phyloP scores from a whole-genome alignment of 2,329 filamentous ascomycete species.

The Talaromyces sp. region DNA sequence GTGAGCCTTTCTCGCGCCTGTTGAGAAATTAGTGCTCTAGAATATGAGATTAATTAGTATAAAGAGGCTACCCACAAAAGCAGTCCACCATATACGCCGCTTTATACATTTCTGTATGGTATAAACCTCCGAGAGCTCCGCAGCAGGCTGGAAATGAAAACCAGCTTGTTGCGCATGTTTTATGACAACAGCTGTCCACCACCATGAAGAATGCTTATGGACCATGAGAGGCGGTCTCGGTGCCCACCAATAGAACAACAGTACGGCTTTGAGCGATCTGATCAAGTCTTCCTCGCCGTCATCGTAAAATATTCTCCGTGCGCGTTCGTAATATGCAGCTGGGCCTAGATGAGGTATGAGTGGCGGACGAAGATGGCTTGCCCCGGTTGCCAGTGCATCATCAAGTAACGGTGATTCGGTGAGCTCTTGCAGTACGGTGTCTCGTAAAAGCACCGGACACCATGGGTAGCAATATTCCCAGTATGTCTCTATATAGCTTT shows the following conservation, averaged over 20 bases:
- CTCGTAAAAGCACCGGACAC: not conserved
- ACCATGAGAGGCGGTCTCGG: not conserved
- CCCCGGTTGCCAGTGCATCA: not conserved
- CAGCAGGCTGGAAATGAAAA: not conserved
- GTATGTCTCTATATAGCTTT: not conserved
- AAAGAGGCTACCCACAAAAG: not conserved
- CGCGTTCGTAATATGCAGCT: not conserved
- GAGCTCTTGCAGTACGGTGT: not conserved
- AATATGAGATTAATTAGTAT: not conserved
- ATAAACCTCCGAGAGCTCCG: not conserved
- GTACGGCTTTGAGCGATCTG: not conserved
- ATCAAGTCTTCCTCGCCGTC: not conserved
- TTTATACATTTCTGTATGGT: not conserved
- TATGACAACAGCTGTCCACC: not conserved
- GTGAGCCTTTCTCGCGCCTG: not conserved
- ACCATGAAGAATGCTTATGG: constrained; percentile 2
- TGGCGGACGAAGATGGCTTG: not conserved
- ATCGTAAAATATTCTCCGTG: not conserved
- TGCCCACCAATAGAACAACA: constrained; percentile 6
- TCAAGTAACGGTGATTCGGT: not conserved
- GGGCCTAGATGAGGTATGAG: not conserved
- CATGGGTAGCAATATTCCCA: not conserved
- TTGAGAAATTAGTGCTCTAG: not conserved
- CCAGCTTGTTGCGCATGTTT: not conserved
- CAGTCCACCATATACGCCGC: not conserved